Evolutionary conservation across 2,329 filamentous ascomycete species (phyloP).

Genomic region (Colletotrichum sidae): DNA sequence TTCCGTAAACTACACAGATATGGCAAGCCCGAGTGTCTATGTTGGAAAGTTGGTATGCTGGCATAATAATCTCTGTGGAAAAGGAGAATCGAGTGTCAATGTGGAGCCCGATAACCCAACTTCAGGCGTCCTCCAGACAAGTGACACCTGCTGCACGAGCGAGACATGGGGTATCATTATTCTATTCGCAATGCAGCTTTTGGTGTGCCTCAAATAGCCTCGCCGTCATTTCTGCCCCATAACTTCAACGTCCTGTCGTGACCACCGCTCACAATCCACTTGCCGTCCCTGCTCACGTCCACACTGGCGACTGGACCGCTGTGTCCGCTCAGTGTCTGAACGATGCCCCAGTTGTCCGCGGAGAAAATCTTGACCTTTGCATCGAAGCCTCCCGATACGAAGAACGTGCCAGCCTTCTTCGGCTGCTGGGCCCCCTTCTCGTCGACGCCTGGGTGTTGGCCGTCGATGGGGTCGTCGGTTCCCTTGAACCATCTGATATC

Average conservation of each 20-base stretch:
- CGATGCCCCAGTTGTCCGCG: constrained; percentile 92
- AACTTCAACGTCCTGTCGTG: constrained; percentile 96
- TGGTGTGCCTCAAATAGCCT: constrained; percentile 54
- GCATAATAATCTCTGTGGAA: too few species aligned
- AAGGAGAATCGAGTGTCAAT: too few species aligned
- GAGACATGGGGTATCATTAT: constrained; percentile 19
- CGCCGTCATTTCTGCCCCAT: constrained; percentile 87
- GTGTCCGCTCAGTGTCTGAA: constrained; percentile 90
- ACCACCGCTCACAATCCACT: constrained; percentile 94
- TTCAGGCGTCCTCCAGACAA: background rate
- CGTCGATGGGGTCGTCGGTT: constrained; percentile 76
- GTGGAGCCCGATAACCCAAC: background rate
- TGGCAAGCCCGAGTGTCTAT: too few species aligned
- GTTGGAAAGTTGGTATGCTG: too few species aligned
- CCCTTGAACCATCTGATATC: constrained; percentile 96
- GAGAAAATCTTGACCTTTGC: constrained; percentile 96
- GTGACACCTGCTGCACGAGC: too few species aligned
- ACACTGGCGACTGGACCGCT: constrained; percentile 92
- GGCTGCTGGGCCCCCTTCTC: constrained; percentile 76
- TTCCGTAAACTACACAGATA: too few species aligned
- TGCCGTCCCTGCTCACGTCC: constrained; percentile 86
- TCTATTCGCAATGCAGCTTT: constrained; percentile 8
- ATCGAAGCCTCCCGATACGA: constrained; percentile 92
- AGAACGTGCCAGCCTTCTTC: constrained; percentile 90
- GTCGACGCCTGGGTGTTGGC: constrained; percentile 68